These are phyloP conservation scores for Megacollybia marginata DNA, from an alignment of 768 basidiomycete species.

Conservation along the genomic window DNA sequence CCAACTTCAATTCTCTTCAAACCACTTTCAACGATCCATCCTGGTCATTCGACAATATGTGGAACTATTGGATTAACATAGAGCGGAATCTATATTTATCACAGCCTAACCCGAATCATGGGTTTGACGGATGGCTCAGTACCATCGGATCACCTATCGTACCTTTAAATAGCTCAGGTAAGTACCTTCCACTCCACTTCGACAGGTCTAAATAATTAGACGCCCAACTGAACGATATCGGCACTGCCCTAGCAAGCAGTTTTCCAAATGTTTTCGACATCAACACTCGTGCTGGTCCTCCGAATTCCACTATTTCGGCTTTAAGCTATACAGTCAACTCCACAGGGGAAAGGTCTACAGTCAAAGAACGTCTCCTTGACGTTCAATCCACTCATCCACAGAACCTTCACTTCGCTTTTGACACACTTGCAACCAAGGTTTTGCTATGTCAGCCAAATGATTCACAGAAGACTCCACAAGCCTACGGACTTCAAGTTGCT, in stretches of 20 bases:
- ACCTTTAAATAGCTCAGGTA: no score
- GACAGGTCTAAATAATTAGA: no score
- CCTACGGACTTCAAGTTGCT: no score
- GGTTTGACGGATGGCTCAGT: no score
- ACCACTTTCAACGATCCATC: conserved; percentile 5
- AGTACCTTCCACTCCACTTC: no score
- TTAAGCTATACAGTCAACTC: conserved; percentile 4
- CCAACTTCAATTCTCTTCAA: conserved; percentile 2
- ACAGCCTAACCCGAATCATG: conserved; percentile 4
- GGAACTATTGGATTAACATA: conserved; percentile 3
- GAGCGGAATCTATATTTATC: conserved; percentile 5
- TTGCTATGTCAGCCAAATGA: conserved; percentile 13
- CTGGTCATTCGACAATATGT: conserved; percentile 2
- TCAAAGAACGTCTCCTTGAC: conserved; percentile 6
- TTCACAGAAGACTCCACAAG: conserved; percentile 8
- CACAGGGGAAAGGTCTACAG: conserved; percentile 3
- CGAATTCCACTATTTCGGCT: no score
- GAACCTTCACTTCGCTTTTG: conserved; percentile 9
- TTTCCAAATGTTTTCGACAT: no score
- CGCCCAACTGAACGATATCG: no score
- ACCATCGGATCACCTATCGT: conserved; percentile 4
- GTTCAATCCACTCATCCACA: conserved; percentile 3
- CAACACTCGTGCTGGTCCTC: no score
- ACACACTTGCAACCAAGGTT: conserved; percentile 17
- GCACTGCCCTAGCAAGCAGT: no score